Conservation (phyloP, 2,329 filamentous ascomycete species). For the Clarireedia monteithiana region DNA sequence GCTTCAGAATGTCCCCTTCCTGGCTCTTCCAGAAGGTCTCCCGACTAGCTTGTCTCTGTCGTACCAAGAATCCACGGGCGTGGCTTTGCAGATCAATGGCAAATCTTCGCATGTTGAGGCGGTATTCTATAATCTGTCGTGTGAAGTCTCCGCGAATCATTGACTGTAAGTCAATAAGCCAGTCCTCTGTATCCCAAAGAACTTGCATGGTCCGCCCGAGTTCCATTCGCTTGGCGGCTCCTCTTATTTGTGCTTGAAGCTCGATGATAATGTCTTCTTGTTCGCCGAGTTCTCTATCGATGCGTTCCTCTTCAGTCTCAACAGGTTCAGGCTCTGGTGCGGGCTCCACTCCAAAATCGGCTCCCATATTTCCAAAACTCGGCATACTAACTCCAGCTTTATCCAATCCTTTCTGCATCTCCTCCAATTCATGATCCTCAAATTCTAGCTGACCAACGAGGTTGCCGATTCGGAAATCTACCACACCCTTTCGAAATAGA, state of each 20-base stretch:
- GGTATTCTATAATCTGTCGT: constrained; percentile 74
- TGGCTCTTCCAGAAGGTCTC: constrained; percentile 62
- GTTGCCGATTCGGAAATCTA: constrained; percentile 94
- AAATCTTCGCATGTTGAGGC: constrained; percentile 74
- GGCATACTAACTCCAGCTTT: constrained; percentile 94
- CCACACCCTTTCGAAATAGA: constrained; percentile 89
- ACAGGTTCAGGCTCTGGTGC: constrained; percentile 65
- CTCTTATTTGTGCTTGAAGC: constrained; percentile 79
- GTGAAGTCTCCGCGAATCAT: constrained; percentile 82
- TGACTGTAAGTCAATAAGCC: constrained; percentile 75
- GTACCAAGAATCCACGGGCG: constrained; percentile 66
- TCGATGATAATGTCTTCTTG: constrained; percentile 67
- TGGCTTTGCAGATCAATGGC: constrained; percentile 73
- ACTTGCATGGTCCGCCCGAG: constrained; percentile 79
- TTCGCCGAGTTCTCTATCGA: constrained; percentile 73
- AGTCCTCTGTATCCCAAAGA: constrained; percentile 79
- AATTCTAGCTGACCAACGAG: constrained; percentile 94
- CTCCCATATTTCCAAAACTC: constrained; percentile 94
- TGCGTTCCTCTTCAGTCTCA: constrained; percentile 85
- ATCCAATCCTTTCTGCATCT: constrained; percentile 93
- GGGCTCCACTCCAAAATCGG: constrained; percentile 83
- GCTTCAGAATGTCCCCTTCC: constrained; percentile 63
- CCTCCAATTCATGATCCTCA: constrained; percentile 93
- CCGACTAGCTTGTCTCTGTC: constrained; percentile 53
- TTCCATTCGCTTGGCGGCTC: constrained; percentile 67